Evolutionary conservation across 352 stramenopile species (phyloP), one percentile per base, ranked within the genome.

Genomic region (Globisporangium spiculum): DNA sequence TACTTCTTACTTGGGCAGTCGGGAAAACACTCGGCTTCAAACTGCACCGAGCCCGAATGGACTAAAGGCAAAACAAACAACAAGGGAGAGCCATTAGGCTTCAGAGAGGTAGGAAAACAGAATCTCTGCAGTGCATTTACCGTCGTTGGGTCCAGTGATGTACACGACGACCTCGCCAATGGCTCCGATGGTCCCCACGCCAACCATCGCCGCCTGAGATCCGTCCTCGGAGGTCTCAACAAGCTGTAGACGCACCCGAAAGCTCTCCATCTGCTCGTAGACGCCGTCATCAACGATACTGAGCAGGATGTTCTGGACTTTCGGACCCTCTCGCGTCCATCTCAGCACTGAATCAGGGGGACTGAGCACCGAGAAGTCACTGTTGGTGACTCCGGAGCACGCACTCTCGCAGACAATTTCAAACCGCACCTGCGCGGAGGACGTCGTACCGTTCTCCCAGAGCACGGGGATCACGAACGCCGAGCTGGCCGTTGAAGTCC

Each of bases 11-110:
- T 84, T 1, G 60, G 59, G 36, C 87, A 94, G 26, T 68, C 77
- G 2, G 83, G 79, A 66, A 92, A 93, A 34, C 87, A 94, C n/a
- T 85, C 73, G 0, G 83, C 75, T 34, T 85, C 73, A 10, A 94
- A 89, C 63, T 92, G 85, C 14, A 90, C 63, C 3, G 76, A 68
- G 4, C 87, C 87, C 0, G 75, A 60, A 30, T 66, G 76, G 1
- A 76, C 82, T 78, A 3, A 36, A 36, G 32, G 18, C 24, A 26
- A 50, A 3, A 10, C 30, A 26, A 26, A 4, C 4, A 20, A 6
- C 20, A 54, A 20, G 0, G 14, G 24, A 53, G 0, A 48, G 9
- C 12, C 18, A 46, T 60, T 44, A 48, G 36, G 30, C 6, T 3
- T 26, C 22, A 72, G 36, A 38, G 1, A 36, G 46, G 7, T 9